Evolutionary conservation across 106 monocot genomes (phyloP).

Genomic region (Posidonia australis): DNA sequence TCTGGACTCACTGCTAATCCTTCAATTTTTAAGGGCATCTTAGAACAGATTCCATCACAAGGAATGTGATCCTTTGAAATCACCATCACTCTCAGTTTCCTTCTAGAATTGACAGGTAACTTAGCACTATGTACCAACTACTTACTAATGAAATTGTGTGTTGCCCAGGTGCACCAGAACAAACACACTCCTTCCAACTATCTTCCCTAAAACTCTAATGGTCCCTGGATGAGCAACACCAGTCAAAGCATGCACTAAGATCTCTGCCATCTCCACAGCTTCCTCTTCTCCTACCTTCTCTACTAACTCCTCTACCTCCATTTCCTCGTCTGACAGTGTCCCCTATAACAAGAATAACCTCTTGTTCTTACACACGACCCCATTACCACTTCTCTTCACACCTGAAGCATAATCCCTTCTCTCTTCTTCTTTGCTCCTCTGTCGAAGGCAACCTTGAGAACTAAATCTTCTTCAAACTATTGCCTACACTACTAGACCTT

Average conservation of each 20-base stretch:
- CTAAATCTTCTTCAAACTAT: background rate
- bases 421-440: background rate
- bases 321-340: background rate
- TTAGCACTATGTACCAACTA: no score
- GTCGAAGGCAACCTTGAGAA: background rate
- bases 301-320: background rate
- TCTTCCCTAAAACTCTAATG: no score
- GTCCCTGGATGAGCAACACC: background rate
- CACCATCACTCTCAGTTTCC: no score
- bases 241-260: background rate
- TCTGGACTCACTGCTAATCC: no score
- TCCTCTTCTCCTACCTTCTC: background rate
- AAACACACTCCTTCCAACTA: background rate
- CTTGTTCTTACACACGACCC: no score
- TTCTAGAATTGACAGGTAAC: no score
- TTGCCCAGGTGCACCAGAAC: no score
- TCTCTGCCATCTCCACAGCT: background rate
- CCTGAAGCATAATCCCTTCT: no score
- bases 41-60: background rate
- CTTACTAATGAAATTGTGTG: no score
- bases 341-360: background rate
- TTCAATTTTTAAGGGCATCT: background rate
- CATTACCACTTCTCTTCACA: background rate
- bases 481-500: no score
- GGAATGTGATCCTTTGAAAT: no score